phyloP scores from a whole-genome alignment of 2,329 filamentous ascomycete species.

The Laburnicola sp. region DNA sequence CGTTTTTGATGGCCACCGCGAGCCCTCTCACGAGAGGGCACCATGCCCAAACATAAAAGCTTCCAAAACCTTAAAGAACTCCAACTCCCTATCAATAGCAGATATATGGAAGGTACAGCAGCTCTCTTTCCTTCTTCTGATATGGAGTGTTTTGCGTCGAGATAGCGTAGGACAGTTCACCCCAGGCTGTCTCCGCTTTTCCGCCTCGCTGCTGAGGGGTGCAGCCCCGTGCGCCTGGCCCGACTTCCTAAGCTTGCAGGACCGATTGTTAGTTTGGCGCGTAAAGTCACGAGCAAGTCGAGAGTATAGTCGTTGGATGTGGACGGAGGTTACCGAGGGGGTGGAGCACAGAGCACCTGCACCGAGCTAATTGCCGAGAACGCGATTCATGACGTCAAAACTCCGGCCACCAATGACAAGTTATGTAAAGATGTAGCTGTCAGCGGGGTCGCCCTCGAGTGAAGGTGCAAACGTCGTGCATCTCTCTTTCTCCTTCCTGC shows the following conservation, averaged over 20 bases:
- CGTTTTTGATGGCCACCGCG: slow-evolving; percentile 46
- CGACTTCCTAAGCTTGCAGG: slow-evolving; percentile 48
- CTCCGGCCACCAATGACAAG: slow-evolving; percentile 3
- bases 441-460: slow-evolving; percentile 2
- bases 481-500: slow-evolving; percentile 1
- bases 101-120: slow-evolving; percentile 47
- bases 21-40: slow-evolving; percentile 44
- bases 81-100: slow-evolving; percentile 48
- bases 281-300: slow-evolving; percentile 49
- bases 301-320: slow-evolving; percentile 44
- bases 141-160: slow-evolving; percentile 48
- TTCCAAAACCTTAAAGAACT: slow-evolving; percentile 38
- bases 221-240: slow-evolving; percentile 50
- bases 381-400: slow-evolving; percentile 11
- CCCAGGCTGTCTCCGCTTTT: slow-evolving; percentile 33
- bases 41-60: slow-evolving; percentile 48
- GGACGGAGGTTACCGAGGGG: slow-evolving; percentile 37
- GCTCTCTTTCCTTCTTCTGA: slow-evolving; percentile 44
- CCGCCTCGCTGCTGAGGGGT: slow-evolving; percentile 46
- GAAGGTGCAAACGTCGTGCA: slow-evolving; percentile 10
- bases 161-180: slow-evolving; percentile 26
- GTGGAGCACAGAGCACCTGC: background rate
- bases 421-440: slow-evolving; percentile 4
- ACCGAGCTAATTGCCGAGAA: slow-evolving; percentile 3
- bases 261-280: slow-evolving; percentile 44